A percentile compares a stretch with the other conserved stretches of the same genome.
Evolutionary conservation across 2,329 filamentous ascomycete genomes (phyloP).

Genomic region (Exophiala oligosperma): DNA sequence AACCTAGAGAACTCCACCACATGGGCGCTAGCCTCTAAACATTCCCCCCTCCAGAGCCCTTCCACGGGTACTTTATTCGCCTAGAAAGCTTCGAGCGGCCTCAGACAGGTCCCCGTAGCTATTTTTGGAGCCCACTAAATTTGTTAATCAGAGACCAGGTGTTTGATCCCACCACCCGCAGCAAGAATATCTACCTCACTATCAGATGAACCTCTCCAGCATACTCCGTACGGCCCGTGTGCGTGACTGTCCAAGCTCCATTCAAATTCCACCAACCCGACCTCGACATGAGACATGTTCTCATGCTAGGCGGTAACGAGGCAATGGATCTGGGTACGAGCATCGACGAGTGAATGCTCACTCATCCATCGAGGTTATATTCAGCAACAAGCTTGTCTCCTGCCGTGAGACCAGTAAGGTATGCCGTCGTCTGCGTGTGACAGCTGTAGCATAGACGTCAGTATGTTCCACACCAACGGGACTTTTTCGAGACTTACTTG

Average conservation of each 20-base stretch:
- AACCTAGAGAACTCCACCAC: no score
- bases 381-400: conserved; percentile 52
- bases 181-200: no score
- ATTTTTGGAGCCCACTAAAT: background rate
- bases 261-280: background rate
- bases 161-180: no score
- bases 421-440: conserved; percentile 56
- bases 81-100: no score
- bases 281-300: background rate
- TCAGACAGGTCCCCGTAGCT: background rate
- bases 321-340: background rate
- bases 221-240: no score
- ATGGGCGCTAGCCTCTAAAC: no score
- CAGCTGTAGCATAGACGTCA: conserved; percentile 36
- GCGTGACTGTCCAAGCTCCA: no score
- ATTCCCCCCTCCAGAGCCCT: no score
- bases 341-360: background rate
- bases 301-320: background rate
- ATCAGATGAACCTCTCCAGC: background rate
- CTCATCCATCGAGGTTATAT: conserved; percentile 38
- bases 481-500: conserved; percentile 23
- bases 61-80: no score
- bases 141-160: no score
- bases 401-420: conserved; percentile 53
- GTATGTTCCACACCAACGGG: background rate